A percentile compares a stretch with the other conserved stretches of the same genome.
phyloP scores from a whole-genome alignment of 2,329 filamentous ascomycete species.

The Penicillium polonicum region DNA sequence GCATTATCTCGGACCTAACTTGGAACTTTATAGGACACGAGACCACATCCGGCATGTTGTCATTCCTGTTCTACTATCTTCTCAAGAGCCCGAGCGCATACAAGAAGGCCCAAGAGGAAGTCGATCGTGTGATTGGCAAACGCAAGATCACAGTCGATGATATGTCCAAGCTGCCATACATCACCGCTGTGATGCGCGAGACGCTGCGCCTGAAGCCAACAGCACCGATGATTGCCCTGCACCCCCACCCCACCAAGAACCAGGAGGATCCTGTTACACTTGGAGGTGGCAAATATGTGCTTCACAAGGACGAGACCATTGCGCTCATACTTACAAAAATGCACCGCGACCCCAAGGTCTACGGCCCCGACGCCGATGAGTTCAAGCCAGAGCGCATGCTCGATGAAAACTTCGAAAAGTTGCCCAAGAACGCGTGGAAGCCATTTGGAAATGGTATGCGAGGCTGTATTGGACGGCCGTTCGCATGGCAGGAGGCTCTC shows the following conservation, averaged over 20 bases:
- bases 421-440: conserved; percentile 66
- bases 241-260: conserved; percentile 46
- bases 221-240: conserved; percentile 55
- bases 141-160: conserved; percentile 60
- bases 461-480: conserved; percentile 69
- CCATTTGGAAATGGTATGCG: conserved; percentile 72
- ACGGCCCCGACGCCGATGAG: conserved; percentile 62
- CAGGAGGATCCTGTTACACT: conserved; percentile 48
- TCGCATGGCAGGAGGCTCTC: conserved; percentile 72
- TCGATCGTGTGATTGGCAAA: conserved; percentile 63
- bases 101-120: conserved; percentile 63
- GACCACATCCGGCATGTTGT: conserved; percentile 67
- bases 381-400: conserved; percentile 73
- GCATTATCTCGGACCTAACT: background rate
- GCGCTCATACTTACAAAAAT: conserved; percentile 52
- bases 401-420: conserved; percentile 64
- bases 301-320: conserved; percentile 55
- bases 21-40: conserved; percentile 56
- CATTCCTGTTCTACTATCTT: conserved; percentile 65
- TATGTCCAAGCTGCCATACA: conserved; percentile 63
- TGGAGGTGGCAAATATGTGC: conserved; percentile 61
- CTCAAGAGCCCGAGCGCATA: conserved; percentile 62
- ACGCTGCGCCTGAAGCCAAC: conserved; percentile 61
- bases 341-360: conserved; percentile 64
- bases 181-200: conserved; percentile 64